Percentiles rank a stretch among this genome's conserved stretches.
phyloP scores from a whole-genome alignment of 768 basidiomycete genomes.

The Rhizopogon salebrosus region DNA sequence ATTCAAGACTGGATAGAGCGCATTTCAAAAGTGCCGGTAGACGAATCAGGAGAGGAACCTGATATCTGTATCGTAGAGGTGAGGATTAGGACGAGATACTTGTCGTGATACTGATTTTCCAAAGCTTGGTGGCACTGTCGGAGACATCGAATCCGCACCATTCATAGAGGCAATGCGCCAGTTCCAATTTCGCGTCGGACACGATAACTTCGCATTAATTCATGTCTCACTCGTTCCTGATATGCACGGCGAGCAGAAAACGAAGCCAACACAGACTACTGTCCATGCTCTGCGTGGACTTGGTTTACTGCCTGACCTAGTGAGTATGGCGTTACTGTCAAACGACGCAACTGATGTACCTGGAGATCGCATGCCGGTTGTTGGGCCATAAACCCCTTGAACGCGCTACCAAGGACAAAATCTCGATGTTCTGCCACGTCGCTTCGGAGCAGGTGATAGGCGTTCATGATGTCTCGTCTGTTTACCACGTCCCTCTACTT shows the following conservation, averaged over 20 bases:
- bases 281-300: constrained; percentile 90
- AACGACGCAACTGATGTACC: not conserved
- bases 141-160: constrained; percentile 97
- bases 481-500: constrained; percentile 94
- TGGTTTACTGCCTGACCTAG: constrained; percentile 89
- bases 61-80: constrained; percentile 99
- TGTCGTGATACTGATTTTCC: not conserved
- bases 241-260: constrained; percentile 98
- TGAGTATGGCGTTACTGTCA: constrained; percentile 28
- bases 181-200: constrained; percentile 97
- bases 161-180: constrained; percentile 99
- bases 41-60: constrained; percentile 87
- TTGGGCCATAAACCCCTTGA: constrained; percentile 78
- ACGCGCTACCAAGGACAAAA: constrained; percentile 85
- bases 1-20: constrained; percentile 99
- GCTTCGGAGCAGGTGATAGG: constrained; percentile 84
- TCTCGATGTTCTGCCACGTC: constrained; percentile 99
- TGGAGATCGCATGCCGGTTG: constrained; percentile 88
- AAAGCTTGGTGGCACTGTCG: constrained; percentile 97
- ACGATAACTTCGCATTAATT: constrained; percentile 93
- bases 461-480: constrained; percentile 93
- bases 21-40: constrained; percentile 90
- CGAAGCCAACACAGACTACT: constrained; percentile 97
- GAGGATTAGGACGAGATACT: constrained; percentile 10
- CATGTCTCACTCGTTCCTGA: constrained; percentile 98